Conservation (phyloP, 495 filamentous ascomycete species). For the Talaromyces liani region DNA sequence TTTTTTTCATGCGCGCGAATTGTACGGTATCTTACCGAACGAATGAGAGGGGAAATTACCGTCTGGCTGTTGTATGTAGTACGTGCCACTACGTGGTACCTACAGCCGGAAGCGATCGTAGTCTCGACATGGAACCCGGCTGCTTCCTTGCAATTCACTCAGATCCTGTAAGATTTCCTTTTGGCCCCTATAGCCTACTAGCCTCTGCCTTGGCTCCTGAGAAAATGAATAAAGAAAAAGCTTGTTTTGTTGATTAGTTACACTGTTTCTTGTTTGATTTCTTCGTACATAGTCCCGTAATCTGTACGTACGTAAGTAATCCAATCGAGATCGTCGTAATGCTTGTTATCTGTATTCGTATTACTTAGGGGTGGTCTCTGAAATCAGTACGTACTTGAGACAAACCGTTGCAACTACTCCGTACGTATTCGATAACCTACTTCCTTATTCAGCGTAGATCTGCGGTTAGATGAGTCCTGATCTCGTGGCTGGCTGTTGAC, state of each 20-base stretch:
- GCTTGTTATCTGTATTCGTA: not conserved
- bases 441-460: not conserved
- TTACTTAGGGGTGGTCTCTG: not conserved
- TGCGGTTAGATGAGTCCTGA: not conserved
- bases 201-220: not conserved
- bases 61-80: not conserved
- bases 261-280: not conserved
- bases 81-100: not conserved
- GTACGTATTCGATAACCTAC: not conserved
- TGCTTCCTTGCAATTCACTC: not conserved
- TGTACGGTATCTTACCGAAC: not conserved
- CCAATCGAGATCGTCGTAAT: not conserved
- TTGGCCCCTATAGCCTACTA: not conserved
- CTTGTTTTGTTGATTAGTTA: not conserved
- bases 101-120: not conserved
- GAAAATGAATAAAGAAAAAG: not conserved
- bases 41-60: not conserved
- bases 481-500: not conserved
- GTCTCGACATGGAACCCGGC: not conserved
- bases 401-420: not conserved
- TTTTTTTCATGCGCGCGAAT: not conserved
- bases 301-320: not conserved
- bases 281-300: not conserved
- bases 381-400: not conserved
- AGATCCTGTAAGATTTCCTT: not conserved